phyloP scores from a whole-genome alignment of 139 green algal genomes.

The Micractinium sp. region DNA sequence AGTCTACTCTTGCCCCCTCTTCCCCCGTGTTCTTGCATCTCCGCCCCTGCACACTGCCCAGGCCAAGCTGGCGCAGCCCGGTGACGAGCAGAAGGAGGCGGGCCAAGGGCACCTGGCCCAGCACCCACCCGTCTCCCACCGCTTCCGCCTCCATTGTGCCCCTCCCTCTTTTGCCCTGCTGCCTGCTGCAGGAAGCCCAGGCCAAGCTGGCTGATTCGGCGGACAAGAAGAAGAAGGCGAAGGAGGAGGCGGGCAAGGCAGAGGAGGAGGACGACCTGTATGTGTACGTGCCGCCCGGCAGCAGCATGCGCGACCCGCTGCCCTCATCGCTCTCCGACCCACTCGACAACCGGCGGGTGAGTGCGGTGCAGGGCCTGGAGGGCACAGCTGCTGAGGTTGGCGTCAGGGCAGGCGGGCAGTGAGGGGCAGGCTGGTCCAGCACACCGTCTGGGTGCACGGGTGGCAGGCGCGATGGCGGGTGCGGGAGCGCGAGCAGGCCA shows the following conservation, averaged over 20 bases:
- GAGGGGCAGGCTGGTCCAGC: too few relatives aligned
- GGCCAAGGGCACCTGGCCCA: too few relatives aligned
- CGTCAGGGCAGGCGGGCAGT: too few relatives aligned
- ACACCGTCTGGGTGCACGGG: too few relatives aligned
- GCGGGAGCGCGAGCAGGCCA: too few relatives aligned
- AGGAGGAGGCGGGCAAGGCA: background rate
- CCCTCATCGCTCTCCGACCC: conserved; percentile 26
- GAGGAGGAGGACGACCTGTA: conserved; percentile 3
- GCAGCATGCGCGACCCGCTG: conserved; percentile 33
- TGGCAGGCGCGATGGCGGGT: too few relatives aligned
- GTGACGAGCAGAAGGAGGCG: too few relatives aligned
- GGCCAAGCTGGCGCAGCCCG: background rate
- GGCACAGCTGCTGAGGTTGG: background rate
- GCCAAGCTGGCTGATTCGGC: conserved; percentile 11
- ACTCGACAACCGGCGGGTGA: conserved; percentile 18
- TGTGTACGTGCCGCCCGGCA: conserved; percentile 29
- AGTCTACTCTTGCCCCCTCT: background rate
- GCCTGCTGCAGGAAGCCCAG: conserved; percentile 4
- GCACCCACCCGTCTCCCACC: background rate
- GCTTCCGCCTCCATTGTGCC: background rate
- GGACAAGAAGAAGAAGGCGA: background rate
- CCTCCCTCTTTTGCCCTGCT: too few relatives aligned
- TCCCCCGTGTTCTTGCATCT: background rate
- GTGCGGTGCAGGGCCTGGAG: background rate
- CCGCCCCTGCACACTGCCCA: background rate